Evolutionary conservation across 257 asterid species (phyloP), one percentile per base, ranked within the genome.

Genomic region (Coffea eugenioides): DNA sequence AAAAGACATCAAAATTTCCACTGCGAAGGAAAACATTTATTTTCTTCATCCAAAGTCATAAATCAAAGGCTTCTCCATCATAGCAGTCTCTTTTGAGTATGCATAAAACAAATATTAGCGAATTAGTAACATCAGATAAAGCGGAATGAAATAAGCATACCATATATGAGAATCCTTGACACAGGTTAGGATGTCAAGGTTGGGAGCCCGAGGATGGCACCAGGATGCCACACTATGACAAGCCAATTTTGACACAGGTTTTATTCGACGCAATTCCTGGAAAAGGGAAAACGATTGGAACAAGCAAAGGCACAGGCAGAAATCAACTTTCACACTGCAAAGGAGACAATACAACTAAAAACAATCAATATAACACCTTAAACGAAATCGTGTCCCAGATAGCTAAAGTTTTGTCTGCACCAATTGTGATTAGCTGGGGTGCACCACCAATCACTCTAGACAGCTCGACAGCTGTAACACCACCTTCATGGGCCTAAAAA

Each of bases 161-260:
- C 97, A 96, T 80, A 96, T 94, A 85, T 96, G 98, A 70, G 99
- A 96, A 89, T 94, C 99, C 85, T 96, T 96, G 64, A 96, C 98
- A 78, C 99, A 96, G 23, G 98, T 94, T 90, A 96, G 80, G 83
- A 96, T 96, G 79, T 96, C 99, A 71, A 96, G 98, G 88, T 94
- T 92, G 73, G 99, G 99, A 81, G 99, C 99, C 87, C 99, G 93
- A 86, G 99, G 99, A 80, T 96, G 99, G 87, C 97, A 90, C 99
- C 99, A 96, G 65, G 98, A 96, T 67, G 98, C 96, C 81, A 96
- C 99, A 79, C 99, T 96, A 80, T 96, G 98, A 89, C 99, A 96
- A 79, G 97, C 98, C 87, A 96, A 84, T 80, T 89, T 96, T 23
- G 99, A 88, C 77, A 94, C 99, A 68, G 99, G 99, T 87, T 96